Evolutionary conservation across 2,329 filamentous ascomycete species (phyloP), one percentile per base, ranked within the genome.

Genomic region (Arthrobotrys conoides): DNA sequence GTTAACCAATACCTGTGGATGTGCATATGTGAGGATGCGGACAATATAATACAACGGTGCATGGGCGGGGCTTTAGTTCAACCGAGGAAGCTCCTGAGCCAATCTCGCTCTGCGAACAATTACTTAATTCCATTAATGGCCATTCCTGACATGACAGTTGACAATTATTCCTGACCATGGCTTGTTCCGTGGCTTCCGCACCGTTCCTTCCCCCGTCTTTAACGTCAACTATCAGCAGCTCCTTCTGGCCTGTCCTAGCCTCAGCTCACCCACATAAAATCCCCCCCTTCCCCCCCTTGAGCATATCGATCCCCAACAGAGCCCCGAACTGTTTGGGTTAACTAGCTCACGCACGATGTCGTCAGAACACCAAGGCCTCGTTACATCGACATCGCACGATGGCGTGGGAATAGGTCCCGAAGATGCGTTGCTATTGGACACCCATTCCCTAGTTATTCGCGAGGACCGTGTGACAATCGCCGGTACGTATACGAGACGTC

Each of bases 401-500:
- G 64, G 53, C 14, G 59, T 78, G 24, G 68, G 27, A 12, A 64
- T 71, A n/a, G 38, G 46, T 30, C 51, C 75, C 48, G 75, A 78
- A 14, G 75, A 78, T 78, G 75, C 41, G 55, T 72, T 78, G 75
- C 68, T 78, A 8, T 64, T 78, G 8, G 68, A 68, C 27, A 44
- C 51, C 33, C 75, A 78, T 41, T 78, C 75, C 24, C 55, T 78
- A 24, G 51, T 68, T 5, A 68, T 78, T n/a, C 68, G 75, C 49
- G 75, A 78, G n/a, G 67, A 69, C 63, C 24, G 53, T n/a, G 18
- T 78, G 20, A 69, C 63, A 1, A 68, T 78, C 36, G 44, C 61
- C 16, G 68, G 75, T 78, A 63, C 27, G n/a, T n/a, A n/a, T n/a
- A n/a, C n/a, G n/a, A n/a, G n/a, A n/a, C n/a, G n/a, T n/a, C n/a